A percentile compares a stretch with the other conserved stretches of the same genome.
phyloP scores from a whole-genome alignment of 345 rosid genomes.

The Pistacia atlantica region DNA sequence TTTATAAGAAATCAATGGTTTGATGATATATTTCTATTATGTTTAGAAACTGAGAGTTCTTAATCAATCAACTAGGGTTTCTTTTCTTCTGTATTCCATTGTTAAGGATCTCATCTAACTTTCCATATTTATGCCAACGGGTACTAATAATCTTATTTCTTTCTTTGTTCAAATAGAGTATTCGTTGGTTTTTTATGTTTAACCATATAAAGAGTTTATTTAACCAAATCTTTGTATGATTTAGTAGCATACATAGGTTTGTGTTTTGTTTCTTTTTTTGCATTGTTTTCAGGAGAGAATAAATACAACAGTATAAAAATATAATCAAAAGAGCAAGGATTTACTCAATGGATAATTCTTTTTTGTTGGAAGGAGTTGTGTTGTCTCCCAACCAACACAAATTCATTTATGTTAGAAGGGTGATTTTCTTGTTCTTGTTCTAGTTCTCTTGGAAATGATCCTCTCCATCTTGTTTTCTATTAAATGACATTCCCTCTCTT shows the following conservation, averaged over 20 bases:
- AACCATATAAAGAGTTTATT: neutral
- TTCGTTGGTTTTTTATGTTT: neutral
- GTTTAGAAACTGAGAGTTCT: neutral
- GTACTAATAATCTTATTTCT: neutral
- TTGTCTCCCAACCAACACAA: conserved; percentile 6
- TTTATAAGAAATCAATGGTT: conserved; percentile 21
- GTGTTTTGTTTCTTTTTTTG: conserved; percentile 9
- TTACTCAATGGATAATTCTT: conserved; percentile 23
- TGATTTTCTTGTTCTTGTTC: conserved; percentile 14
- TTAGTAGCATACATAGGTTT: conserved; percentile 18
- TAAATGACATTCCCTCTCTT: conserved; percentile 23
- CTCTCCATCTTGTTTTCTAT: conserved; percentile 16
- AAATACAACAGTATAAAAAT: conserved; percentile 13
- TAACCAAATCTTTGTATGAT: conserved; percentile 19
- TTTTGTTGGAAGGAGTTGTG: conserved; percentile 18
- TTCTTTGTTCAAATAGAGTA: neutral
- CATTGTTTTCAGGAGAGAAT: conserved; percentile 38
- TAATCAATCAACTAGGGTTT: conserved; percentile 20
- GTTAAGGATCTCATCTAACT: neutral
- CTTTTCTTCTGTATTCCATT: conserved; percentile 6
- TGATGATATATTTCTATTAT: conserved; percentile 6
- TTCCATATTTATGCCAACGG: conserved; percentile 5
- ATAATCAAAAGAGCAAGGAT: conserved; percentile 13
- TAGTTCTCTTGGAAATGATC: conserved; percentile 28
- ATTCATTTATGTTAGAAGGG: conserved; percentile 23